These are phyloP conservation scores for Sugiyamaella smithiae DNA, from an alignment of 805 yeast species.

Conservation along the genomic window DNA sequence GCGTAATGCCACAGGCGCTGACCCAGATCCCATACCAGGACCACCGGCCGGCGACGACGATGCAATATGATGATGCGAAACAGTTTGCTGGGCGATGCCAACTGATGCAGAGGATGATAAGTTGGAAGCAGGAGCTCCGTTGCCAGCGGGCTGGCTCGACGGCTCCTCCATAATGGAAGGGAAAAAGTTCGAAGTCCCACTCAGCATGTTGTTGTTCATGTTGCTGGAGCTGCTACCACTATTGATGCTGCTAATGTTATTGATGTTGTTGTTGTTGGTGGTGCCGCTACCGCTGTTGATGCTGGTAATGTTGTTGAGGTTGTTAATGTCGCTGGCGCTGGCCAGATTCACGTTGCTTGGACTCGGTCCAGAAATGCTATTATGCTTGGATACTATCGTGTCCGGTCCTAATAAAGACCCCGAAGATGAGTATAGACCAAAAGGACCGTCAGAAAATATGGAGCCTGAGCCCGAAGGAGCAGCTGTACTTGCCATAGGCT, in stretches of 20 bases:
- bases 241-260: not conserved
- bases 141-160: slow-evolving; percentile 6
- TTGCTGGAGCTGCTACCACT: not conserved
- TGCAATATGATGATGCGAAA: slow-evolving; percentile 1
- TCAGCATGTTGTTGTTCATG: not conserved
- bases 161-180: slow-evolving; percentile 8
- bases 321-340: not conserved
- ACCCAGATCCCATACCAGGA: not conserved
- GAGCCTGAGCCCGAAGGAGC: slow-evolving; percentile 1
- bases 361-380: not conserved
- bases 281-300: not conserved
- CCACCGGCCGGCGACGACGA: not conserved
- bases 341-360: not conserved
- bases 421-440: not conserved
- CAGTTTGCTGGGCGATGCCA: slow-evolving; percentile 1
- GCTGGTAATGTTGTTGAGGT: not conserved
- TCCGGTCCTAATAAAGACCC: not conserved
- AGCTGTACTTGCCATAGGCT: slow-evolving; percentile 2
- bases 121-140: not conserved
- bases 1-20: slow-evolving; percentile 24
- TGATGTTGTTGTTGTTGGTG: not conserved
- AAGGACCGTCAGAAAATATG: slow-evolving; percentile 1
- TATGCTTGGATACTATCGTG: not conserved
- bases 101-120: not conserved
- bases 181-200: slow-evolving; percentile 5